phyloP scores from a whole-genome alignment of 306 rosid species.

The Trifolium subterraneum region DNA sequence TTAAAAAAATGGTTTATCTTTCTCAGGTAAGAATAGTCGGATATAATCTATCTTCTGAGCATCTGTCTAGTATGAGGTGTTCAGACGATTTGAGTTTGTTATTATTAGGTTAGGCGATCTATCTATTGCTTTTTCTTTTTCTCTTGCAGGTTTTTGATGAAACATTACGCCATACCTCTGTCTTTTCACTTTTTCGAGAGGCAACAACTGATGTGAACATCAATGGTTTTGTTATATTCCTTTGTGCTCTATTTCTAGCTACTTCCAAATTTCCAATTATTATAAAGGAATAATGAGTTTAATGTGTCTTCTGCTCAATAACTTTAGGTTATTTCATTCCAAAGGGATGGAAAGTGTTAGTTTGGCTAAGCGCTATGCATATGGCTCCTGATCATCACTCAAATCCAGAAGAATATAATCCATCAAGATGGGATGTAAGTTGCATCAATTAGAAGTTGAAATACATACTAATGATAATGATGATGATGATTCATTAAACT shows the following conservation, averaged over 20 bases:
- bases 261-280: too few relatives aligned
- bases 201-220: neutral
- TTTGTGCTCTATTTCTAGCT: too few relatives aligned
- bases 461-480: neutral
- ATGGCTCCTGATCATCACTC: slow-evolving; percentile 33
- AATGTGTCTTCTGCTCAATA: neutral
- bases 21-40: neutral
- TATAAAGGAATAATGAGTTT: too few relatives aligned
- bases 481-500: too few relatives aligned
- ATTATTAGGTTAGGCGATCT: too few relatives aligned
- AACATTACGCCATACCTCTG: neutral
- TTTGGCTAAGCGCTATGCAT: slow-evolving; percentile 52
- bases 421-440: slow-evolving; percentile 18
- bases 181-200: slow-evolving; percentile 1
- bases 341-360: slow-evolving; percentile 38
- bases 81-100: too few relatives aligned
- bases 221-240: neutral
- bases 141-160: neutral
- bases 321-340: slow-evolving; percentile 50
- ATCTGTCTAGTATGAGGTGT: too few relatives aligned
- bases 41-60: neutral
- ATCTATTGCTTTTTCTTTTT: too few relatives aligned
- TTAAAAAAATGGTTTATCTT: slow-evolving; percentile 58
- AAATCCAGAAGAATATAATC: neutral
- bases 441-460: neutral